These are phyloP conservation scores for Sinapis alba DNA, from an alignment of 441 rosid species.

Conservation along the genomic window DNA sequence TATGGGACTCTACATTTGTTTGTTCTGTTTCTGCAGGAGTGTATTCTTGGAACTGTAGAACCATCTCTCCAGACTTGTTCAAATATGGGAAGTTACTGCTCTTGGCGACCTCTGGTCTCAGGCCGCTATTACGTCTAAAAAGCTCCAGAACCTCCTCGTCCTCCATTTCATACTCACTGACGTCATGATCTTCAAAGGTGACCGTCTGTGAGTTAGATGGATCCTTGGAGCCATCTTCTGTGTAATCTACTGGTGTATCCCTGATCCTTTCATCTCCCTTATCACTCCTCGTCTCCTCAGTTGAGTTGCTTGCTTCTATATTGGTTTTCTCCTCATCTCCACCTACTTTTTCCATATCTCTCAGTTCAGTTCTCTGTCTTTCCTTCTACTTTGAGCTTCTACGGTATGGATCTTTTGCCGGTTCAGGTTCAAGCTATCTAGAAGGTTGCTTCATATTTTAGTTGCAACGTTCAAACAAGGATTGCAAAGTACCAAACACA, in stretches of 20 bases:
- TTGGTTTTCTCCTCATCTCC: slow-evolving; percentile 21
- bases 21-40: slow-evolving; percentile 21
- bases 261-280: slow-evolving; percentile 19
- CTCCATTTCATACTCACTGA: slow-evolving; percentile 24
- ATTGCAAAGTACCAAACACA: slow-evolving; percentile 5
- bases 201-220: slow-evolving; percentile 17
- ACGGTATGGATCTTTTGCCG: no score
- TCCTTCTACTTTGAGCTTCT: background rate
- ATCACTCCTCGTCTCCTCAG: slow-evolving; percentile 9
- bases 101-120: background rate
- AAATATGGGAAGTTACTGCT: background rate
- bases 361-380: background rate
- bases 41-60: slow-evolving; percentile 15
- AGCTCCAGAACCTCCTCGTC: slow-evolving; percentile 30
- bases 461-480: background rate
- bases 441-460: background rate
- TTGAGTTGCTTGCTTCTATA: slow-evolving; percentile 19
- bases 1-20: background rate
- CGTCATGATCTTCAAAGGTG: slow-evolving; percentile 6
- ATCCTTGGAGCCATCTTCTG: background rate
- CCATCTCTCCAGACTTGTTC: slow-evolving; percentile 16
- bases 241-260: background rate
- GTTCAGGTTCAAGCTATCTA: no score
- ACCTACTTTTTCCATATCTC: slow-evolving; percentile 23
- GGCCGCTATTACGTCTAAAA: slow-evolving; percentile 20